Evolutionary conservation across 345 rosid species (phyloP).

Genomic region (Eucalyptus virginea): DNA sequence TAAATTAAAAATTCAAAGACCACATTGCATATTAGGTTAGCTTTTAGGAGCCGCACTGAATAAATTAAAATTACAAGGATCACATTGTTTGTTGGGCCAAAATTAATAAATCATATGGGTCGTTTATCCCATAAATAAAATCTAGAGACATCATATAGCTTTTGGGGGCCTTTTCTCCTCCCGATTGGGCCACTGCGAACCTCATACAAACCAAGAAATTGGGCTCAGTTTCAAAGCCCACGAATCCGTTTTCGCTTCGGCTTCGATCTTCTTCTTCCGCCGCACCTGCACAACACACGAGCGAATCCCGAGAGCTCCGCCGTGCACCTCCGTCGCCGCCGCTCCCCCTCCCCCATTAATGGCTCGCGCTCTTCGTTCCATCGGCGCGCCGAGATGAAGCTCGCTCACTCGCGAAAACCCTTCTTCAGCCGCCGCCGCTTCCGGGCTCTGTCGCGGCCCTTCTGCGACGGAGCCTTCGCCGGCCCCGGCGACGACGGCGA

Average conservation of each 20-base stretch:
- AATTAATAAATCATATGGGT: too few species aligned
- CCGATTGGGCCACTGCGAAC: background rate
- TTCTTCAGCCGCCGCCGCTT: background rate
- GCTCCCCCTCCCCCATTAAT: too few species aligned
- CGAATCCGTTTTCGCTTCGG: background rate
- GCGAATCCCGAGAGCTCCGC: background rate
- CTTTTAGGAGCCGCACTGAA: accelerated
- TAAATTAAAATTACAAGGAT: too few species aligned
- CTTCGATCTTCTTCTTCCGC: background rate
- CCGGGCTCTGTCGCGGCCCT: background rate
- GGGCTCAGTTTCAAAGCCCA: background rate
- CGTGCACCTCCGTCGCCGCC: background rate
- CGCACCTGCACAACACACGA: background rate
- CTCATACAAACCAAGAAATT: background rate
- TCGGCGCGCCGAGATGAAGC: background rate
- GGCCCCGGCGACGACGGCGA: conserved; percentile 4
- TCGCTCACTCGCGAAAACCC: conserved; percentile 5
- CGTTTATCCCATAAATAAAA: background rate
- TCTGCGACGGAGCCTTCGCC: background rate
- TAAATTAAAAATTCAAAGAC: accelerated
- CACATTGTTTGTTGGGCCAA: accelerated
- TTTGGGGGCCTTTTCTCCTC: background rate
- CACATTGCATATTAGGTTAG: accelerated
- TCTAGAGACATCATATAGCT: background rate
- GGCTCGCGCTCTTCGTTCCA: background rate